Base-by-base conservation (phyloP, 148 eudicot species). In the Camellia japonica region DNA sequence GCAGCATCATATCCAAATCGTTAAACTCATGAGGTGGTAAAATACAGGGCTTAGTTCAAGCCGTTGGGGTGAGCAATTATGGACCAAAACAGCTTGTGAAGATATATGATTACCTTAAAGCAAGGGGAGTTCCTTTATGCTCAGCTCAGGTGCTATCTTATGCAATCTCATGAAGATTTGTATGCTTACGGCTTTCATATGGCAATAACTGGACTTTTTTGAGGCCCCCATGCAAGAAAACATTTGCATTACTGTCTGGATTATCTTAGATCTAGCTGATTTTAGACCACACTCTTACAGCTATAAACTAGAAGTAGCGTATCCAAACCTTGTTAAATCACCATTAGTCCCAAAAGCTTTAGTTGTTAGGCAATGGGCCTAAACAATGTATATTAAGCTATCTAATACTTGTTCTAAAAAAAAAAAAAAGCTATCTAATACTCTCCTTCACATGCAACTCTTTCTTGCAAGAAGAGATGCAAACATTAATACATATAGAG, bases 41-140 rank as follows among this genome's bases (percentile, higher is more conserved):
- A 23, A 59, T 89, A 84, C 95, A 93, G 99, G 99, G 99, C 44
- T 88, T 96, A 72, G 98, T 96, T 80, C 88, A 79, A 81, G 99
- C 97, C 38, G 99, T 96, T 77, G 98, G 97, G 14, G 99, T 96
- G 70, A 96, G 98, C 90, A 93, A 96, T 82, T 96, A 92, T 79
- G 98, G 99, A 61, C 99, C 99, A 66, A 92, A 91, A 81, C 99
- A 96, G 87, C 98, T 96, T 55, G 80, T 86, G 63, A 96, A 90
- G 89, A 91, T 96, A 62, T 80, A 93, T 67, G 83, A 89, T 49
- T 93, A 93, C 86, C 93, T 96, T 71, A 84, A 85, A 69, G 89
- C 86, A 52, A 90, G 97, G 74, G 99, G 97, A 61, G 97, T 93
- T 12, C 99, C 99, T 58, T 84, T 96, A 49, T 80, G 91, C 85